These are phyloP conservation scores for Aechmea fasciata DNA, from an alignment of 176 grass and related monocot genomes.

Conservation along the genomic window DNA sequence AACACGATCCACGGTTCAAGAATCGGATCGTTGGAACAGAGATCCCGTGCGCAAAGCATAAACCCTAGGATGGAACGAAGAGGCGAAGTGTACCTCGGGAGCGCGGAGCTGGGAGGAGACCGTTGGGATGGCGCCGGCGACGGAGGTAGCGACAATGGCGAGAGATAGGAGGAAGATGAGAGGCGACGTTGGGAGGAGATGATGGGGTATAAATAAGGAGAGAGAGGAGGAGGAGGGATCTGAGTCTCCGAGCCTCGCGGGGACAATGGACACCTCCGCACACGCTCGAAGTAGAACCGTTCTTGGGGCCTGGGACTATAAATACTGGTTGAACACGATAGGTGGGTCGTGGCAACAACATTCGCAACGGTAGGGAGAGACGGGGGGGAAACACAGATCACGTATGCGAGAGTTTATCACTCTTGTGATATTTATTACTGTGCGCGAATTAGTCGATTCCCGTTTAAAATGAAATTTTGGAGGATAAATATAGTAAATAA, in stretches of 20 bases:
- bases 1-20: not conserved
- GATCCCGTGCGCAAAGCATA: not conserved
- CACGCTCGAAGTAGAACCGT: not conserved
- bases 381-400: too few relatives aligned
- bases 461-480: too few relatives aligned
- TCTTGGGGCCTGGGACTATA: not conserved
- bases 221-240: not conserved
- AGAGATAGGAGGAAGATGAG: not conserved
- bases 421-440: too few relatives aligned
- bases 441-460: too few relatives aligned
- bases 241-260: not conserved
- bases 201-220: not conserved
- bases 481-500: too few relatives aligned
- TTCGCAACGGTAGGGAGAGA: too few relatives aligned
- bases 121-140: not conserved
- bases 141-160: not conserved
- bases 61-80: not conserved
- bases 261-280: not conserved
- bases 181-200: not conserved
- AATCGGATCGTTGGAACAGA: not conserved
- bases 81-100: not conserved
- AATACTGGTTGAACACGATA: too few relatives aligned
- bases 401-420: too few relatives aligned
- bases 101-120: not conserved
- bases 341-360: too few relatives aligned